These are phyloP conservation scores for Colletotrichum incanum DNA, from an alignment of 2,329 filamentous ascomycete species.

Conservation along the genomic window DNA sequence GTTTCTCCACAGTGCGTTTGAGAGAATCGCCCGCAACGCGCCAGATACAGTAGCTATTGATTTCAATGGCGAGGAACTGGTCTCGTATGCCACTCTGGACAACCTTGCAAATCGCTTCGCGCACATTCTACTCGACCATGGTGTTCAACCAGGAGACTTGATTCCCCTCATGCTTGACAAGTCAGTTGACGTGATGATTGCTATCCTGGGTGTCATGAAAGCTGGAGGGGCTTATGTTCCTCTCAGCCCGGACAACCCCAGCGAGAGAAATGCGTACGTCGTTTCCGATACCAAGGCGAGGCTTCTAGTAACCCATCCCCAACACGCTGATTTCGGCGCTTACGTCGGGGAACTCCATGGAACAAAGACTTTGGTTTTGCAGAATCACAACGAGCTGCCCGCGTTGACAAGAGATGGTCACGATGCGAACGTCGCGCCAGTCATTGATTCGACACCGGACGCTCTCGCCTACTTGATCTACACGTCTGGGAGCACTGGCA, in stretches of 20 bases:
- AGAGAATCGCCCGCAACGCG: constrained; percentile 10
- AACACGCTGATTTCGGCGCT: constrained; percentile 4
- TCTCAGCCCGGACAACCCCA: constrained; percentile 45
- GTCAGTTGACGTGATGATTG: constrained; percentile 43
- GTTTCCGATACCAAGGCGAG: constrained; percentile 41
- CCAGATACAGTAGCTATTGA: constrained; percentile 28
- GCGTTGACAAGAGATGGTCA: not conserved
- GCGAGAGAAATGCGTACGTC: constrained; percentile 44
- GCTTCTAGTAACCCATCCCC: constrained; percentile 35
- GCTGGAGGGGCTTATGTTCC: constrained; percentile 45
- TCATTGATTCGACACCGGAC: constrained; percentile 9
- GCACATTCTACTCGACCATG: constrained; percentile 2
- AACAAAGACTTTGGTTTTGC: not conserved
- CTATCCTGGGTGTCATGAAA: constrained; percentile 44
- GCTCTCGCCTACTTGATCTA: constrained; percentile 36
- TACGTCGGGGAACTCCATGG: not conserved
- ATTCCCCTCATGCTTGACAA: constrained; percentile 40
- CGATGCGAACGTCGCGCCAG: not conserved
- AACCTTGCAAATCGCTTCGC: constrained; percentile 21
- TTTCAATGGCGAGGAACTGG: constrained; percentile 21
- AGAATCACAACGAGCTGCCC: not conserved
- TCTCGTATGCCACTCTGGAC: constrained; percentile 30
- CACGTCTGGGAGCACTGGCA: constrained; percentile 34
- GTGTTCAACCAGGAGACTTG: constrained; percentile 16
- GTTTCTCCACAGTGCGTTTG: constrained; percentile 37